A percentile compares a stretch with the other conserved stretches of the same genome.
Conservation (phyloP, 257 asterid genomes). For the Galeopsis tetrahit region DNA sequence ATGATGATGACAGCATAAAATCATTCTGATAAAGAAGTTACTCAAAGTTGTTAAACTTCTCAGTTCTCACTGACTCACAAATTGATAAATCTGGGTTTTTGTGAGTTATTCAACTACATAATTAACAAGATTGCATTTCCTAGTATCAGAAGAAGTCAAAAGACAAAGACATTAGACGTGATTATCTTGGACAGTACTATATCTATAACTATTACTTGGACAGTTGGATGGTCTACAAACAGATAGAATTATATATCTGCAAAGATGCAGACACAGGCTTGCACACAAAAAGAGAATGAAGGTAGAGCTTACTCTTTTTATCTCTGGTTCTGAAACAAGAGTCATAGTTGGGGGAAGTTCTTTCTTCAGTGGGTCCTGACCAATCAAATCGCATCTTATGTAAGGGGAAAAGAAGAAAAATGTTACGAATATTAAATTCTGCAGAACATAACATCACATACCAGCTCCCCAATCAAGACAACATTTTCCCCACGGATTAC, state of each 20-base stretch:
- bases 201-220: background rate
- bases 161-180: background rate
- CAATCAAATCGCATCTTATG: conserved; percentile 29
- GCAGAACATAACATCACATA: conserved; percentile 37
- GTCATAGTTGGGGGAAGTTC: conserved; percentile 91
- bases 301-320: conserved; percentile 65
- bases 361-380: conserved; percentile 78
- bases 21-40: background rate
- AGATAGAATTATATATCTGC: background rate
- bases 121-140: background rate
- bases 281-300: background rate
- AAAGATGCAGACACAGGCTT: background rate
- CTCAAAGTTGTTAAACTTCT: conserved; percentile 10
- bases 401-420: conserved; percentile 11
- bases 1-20: background rate
- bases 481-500: conserved; percentile 98
- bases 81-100: background rate
- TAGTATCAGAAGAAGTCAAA: background rate
- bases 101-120: background rate
- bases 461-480: conserved; percentile 98
- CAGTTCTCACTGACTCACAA: background rate
- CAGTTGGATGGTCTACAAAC: background rate
- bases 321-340: conserved; percentile 75
- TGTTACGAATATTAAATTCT: background rate
- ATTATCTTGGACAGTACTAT: conserved; percentile 6